A percentile compares a stretch with the other conserved stretches of the same genome.
These are phyloP conservation scores for Heliamphora pulchella DNA, from an alignment of 179 eudicot species.

Conservation along the genomic window DNA sequence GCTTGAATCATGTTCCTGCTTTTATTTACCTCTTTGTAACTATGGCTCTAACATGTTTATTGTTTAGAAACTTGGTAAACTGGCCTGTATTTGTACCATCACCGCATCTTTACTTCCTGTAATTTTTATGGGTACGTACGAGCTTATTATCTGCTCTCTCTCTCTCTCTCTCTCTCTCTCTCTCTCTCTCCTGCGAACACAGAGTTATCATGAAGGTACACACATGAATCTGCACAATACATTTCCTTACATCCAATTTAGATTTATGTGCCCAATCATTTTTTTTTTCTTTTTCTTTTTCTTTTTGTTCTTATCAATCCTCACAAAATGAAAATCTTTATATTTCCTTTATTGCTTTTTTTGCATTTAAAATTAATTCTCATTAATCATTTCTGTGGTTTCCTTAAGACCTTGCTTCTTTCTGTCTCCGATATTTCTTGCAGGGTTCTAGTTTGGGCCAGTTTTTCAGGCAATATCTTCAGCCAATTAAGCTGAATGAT, in stretches of 20 bases:
- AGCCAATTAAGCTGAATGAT: constrained; percentile 86
- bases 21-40: neutral
- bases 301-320: neutral
- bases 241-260: neutral
- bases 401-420: constrained; percentile 6
- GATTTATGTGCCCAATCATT: neutral
- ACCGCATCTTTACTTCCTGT: neutral
- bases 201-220: neutral
- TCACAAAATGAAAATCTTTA: neutral
- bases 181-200: neutral
- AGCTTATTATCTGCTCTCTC: neutral
- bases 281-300: neutral
- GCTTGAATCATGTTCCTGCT: neutral
- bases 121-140: neutral
- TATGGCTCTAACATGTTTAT: neutral
- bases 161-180: neutral
- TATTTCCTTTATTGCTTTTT: neutral
- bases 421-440: constrained; percentile 18
- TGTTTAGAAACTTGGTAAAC: neutral
- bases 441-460: constrained; percentile 99
- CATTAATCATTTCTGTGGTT: constrained; percentile 2
- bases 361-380: neutral
- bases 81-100: neutral
- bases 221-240: neutral
- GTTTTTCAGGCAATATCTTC: constrained; percentile 84